phyloP scores from a whole-genome alignment of 305 asterid species.

The Ruellia speciosa region DNA sequence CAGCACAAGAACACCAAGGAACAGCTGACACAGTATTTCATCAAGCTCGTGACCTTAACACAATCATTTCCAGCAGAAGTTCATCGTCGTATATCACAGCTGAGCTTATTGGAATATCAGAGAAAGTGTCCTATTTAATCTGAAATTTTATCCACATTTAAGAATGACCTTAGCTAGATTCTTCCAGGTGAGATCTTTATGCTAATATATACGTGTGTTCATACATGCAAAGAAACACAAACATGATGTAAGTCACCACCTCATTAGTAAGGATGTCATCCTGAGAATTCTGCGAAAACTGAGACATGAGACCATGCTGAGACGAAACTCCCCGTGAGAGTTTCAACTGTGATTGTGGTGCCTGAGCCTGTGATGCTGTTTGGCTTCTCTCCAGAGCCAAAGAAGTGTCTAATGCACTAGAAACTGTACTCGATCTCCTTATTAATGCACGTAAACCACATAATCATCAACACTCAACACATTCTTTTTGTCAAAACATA shows the following conservation, averaged over 20 bases:
- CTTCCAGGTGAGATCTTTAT: neutral
- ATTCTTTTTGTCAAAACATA: neutral
- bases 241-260: constrained; percentile 28
- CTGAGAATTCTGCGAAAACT: constrained; percentile 74
- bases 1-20: too few relatives aligned
- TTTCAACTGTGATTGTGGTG: constrained; percentile 16
- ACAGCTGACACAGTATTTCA: too few relatives aligned
- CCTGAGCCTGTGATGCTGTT: constrained; percentile 25
- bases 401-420: constrained; percentile 34
- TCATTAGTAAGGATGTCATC: constrained; percentile 31
- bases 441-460: constrained; percentile 18
- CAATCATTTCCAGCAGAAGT: too few relatives aligned
- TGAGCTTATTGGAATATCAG: too few relatives aligned
- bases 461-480: constrained; percentile 14
- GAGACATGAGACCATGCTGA: constrained; percentile 70
- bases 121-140: too few relatives aligned
- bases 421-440: constrained; percentile 47
- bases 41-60: too few relatives aligned
- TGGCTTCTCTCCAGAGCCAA: constrained; percentile 31
- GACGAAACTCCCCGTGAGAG: constrained; percentile 77
- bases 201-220: too few relatives aligned
- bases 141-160: too few relatives aligned
- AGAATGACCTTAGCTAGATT: too few relatives aligned
- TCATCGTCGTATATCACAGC: too few relatives aligned
- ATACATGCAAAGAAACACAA: constrained; percentile 12